Conservation (phyloP, 306 rosid species). For the Begonia loranthoides region DNA sequence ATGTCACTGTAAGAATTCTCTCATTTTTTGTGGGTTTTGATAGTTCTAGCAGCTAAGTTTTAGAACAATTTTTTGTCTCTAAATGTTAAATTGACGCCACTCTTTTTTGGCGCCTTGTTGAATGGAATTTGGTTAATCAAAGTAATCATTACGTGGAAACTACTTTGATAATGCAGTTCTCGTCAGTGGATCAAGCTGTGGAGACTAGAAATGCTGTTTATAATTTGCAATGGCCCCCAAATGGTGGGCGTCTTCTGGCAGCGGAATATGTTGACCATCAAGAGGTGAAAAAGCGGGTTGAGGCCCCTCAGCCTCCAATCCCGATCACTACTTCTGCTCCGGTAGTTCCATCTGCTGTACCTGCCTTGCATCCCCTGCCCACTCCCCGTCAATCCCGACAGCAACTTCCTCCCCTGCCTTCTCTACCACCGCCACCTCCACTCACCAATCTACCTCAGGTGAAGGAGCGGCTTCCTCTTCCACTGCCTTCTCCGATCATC, state of each 20-base stretch:
- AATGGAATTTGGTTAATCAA: no score
- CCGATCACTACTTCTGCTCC: slow-evolving; percentile 31
- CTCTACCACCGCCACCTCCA: slow-evolving; percentile 43
- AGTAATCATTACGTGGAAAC: no score
- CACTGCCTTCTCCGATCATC: slow-evolving; percentile 63
- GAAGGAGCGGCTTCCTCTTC: slow-evolving; percentile 60
- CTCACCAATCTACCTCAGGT: slow-evolving; percentile 39
- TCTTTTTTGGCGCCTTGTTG: no score
- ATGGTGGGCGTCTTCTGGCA: slow-evolving; percentile 74
- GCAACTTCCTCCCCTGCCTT: slow-evolving; percentile 20
- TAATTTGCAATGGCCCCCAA: slow-evolving; percentile 95
- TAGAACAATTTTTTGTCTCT: no score
- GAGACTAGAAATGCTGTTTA: slow-evolving; percentile 84
- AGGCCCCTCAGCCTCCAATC: slow-evolving; percentile 44
- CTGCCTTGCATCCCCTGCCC: slow-evolving; percentile 23
- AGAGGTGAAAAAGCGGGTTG: slow-evolving; percentile 64
- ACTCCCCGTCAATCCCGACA: slow-evolving; percentile 25
- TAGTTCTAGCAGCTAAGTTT: background rate
- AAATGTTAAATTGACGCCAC: no score
- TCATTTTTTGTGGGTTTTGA: slow-evolving; percentile 1
- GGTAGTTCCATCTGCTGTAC: slow-evolving; percentile 25
- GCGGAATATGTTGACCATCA: slow-evolving; percentile 86
- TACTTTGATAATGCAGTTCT: slow-evolving; percentile 34
- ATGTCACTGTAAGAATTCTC: slow-evolving; percentile 62
- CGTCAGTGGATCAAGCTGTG: slow-evolving; percentile 64